These are phyloP conservation scores for Dioszegia crocea DNA, from an alignment of 768 basidiomycete genomes.

Conservation along the genomic window DNA sequence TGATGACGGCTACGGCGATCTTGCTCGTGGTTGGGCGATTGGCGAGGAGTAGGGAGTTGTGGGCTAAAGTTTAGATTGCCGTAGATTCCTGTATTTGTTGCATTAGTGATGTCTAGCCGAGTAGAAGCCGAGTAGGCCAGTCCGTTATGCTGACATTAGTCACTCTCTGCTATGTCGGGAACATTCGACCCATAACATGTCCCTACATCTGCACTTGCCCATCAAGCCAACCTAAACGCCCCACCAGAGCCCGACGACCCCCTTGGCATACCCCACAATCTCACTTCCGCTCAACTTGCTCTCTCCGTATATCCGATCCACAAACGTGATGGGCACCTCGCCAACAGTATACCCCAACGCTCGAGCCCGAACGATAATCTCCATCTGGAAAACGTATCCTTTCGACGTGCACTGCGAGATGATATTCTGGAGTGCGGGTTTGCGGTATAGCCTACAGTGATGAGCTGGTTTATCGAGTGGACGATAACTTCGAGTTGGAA, in stretches of 20 bases:
- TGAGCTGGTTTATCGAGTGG: neutral
- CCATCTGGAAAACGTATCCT: constrained; percentile 97
- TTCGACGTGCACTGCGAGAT: constrained; percentile 79
- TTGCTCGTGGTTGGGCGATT: constrained; percentile 10
- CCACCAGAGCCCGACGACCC: constrained; percentile 74
- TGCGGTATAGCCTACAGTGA: constrained; percentile 65
- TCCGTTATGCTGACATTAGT: no score
- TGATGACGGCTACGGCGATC: constrained; percentile 10
- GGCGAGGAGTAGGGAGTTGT: constrained; percentile 6
- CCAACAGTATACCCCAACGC: constrained; percentile 79
- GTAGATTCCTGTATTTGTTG: no score
- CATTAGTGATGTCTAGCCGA: no score
- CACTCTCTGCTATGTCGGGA: no score
- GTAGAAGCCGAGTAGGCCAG: no score
- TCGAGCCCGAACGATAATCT: constrained; percentile 89
- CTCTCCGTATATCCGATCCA: constrained; percentile 88
- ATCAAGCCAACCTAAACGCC: constrained; percentile 64
- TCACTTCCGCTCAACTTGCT: constrained; percentile 86
- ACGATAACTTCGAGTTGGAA: neutral
- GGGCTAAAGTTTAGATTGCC: constrained; percentile 12
- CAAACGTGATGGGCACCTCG: constrained; percentile 90
- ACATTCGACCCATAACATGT: no score
- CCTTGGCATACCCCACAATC: constrained; percentile 78
- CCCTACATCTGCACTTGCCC: no score
- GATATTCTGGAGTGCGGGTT: constrained; percentile 71